phyloP scores from a whole-genome alignment of 2,329 filamentous ascomycete species.

The Rutstroemia sp. region DNA sequence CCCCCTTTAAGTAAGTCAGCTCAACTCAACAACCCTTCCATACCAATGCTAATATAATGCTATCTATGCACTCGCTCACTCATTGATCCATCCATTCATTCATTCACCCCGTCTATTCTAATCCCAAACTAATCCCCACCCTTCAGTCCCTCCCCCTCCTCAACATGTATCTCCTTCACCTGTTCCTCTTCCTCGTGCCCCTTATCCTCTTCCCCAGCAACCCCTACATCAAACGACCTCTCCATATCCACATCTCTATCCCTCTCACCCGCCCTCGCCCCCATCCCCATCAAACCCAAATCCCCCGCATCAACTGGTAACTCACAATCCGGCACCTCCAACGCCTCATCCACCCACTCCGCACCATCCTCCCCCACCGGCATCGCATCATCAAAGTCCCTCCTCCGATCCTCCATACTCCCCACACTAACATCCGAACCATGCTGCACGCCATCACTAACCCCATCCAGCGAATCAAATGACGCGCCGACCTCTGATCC shows the following conservation, averaged over 20 bases:
- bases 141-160: conserved; percentile 26
- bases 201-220: neutral
- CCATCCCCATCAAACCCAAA: neutral
- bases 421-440: conserved; percentile 24
- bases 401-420: conserved; percentile 16
- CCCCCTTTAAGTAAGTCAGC: too few relatives aligned
- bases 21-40: too few relatives aligned
- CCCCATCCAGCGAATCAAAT: too few relatives aligned
- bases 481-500: too few relatives aligned
- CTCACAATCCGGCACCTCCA: conserved; percentile 24
- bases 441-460: conserved; percentile 26
- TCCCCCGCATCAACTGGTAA: conserved; percentile 14
- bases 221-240: neutral
- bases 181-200: conserved; percentile 10
- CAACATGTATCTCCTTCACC: conserved; percentile 28
- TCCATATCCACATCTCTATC: neutral
- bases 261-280: neutral
- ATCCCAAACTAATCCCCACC: neutral
- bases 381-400: conserved; percentile 22
- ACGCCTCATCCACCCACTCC: conserved; percentile 17
- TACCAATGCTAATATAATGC: too few relatives aligned
- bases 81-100: too few relatives aligned
- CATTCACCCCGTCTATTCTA: too few relatives aligned
- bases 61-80: too few relatives aligned
- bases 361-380: conserved; percentile 17